These are phyloP conservation scores for Sindora glabra DNA, from an alignment of 306 rosid genomes.

Conservation along the genomic window DNA sequence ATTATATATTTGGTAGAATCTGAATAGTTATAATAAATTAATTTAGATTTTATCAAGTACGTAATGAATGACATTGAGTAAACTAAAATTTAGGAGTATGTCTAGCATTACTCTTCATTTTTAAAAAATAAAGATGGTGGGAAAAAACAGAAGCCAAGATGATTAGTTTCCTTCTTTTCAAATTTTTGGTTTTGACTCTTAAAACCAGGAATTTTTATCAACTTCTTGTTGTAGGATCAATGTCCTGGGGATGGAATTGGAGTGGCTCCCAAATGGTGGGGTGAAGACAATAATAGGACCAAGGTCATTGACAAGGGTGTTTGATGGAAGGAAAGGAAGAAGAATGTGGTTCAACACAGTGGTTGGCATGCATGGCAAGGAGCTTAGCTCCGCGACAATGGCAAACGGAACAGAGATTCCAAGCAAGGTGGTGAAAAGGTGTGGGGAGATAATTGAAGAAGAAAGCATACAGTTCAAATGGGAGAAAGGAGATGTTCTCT, in stretches of 20 bases:
- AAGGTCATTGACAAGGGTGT: slow-evolving; percentile 51
- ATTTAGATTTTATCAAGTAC: too few relatives aligned
- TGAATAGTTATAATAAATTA: too few relatives aligned
- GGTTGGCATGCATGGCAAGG: slow-evolving; percentile 83
- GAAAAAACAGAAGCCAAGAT: too few relatives aligned
- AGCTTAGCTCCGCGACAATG: slow-evolving; percentile 63
- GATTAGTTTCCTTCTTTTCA: not conserved
- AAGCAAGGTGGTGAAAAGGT: slow-evolving; percentile 51
- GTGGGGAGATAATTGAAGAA: slow-evolving; percentile 79
- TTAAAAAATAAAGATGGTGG: not conserved
- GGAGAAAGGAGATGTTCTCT: slow-evolving; percentile 81
- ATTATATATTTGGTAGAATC: too few relatives aligned
- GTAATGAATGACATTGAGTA: too few relatives aligned
- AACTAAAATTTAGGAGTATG: too few relatives aligned
- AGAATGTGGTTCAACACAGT: slow-evolving; percentile 78
- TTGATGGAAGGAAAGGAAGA: slow-evolving; percentile 76
- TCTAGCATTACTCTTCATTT: too few relatives aligned
- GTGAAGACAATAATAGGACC: slow-evolving; percentile 53
- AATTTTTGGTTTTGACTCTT: not conserved
- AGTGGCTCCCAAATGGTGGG: slow-evolving; percentile 63
- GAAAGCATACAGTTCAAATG: slow-evolving; percentile 87
- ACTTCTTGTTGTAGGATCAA: slow-evolving; percentile 35
- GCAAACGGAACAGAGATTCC: slow-evolving; percentile 70
- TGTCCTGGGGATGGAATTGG: slow-evolving; percentile 67
- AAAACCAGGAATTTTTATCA: not conserved